Evolutionary conservation across 768 basidiomycete genomes (phyloP), one percentile per base, ranked within the genome.

Genomic region (Tylopilus balloui): DNA sequence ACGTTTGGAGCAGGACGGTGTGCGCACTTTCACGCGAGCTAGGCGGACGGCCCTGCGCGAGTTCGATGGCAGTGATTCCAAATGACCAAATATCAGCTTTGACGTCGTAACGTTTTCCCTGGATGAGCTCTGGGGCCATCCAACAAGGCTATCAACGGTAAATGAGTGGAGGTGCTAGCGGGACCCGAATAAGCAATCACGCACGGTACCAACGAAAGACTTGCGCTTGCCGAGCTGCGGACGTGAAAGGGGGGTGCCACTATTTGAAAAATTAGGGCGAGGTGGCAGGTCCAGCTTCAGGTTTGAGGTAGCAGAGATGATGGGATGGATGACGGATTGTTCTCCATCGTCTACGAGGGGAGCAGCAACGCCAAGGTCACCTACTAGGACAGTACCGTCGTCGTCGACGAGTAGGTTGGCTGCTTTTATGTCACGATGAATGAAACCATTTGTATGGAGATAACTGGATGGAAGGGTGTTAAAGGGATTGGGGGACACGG

Each of bases 121-220:
- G 78, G 40, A 97, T 88, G 20, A 96, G 78, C 59, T 97, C 94
- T 2, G 94, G 94, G 0, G 94, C 91, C 93, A 96, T 97, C 91
- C 91, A 96, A 64, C 88, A 91, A 1, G 94, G 94, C 81, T 84
- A 49, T 29, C 41, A 32, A 42, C 41, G 25, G 24, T 17, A 15
- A 20, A 17, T 48, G 38, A 54, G 42, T 56, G 32, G 42, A 47
- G 3, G 3, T 35, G 42, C 12, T 10, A 32, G 42, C 32, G 15
- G 6, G 4, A 32, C 6, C 25, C 10, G 28, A 19, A 34, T 29
- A 42, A 53, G 38, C 4, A 25, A 40, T 23, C 11, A 68, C 81
- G 43, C 50, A 87, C 86, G 21, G 93, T 96, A 42, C 94, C 94
- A 13, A 96, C 94, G 61, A 96, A 96, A 10, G 86, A 89, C 63